Evolutionary conservation across 1,284 basidiomycete genomes (phyloP), one percentile per base, ranked within the genome.

Genomic region (Gymnopus androsaceus): DNA sequence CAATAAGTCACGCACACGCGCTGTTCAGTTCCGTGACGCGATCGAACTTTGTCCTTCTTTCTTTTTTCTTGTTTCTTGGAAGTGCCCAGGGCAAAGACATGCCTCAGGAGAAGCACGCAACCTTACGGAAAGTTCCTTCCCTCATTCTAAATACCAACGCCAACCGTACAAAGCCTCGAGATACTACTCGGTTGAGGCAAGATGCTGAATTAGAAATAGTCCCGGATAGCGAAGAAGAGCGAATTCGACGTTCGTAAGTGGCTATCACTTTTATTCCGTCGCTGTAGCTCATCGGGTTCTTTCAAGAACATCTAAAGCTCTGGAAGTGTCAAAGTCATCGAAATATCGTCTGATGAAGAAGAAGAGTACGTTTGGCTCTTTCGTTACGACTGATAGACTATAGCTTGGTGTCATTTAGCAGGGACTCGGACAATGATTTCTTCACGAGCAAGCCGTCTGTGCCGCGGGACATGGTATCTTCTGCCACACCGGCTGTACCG

Each of bases 211-310:
- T 11, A n/a, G 70, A 75, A 55, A 61, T 74, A 23, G 62, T 75
- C 23, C 72, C 75, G 30, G 75, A 77, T 56, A 76, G 73, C 55
- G 76, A 77, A 55, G 75, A 75, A 45, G 74, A 76, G 58, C 64
- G 68, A 44, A 14, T 0, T 37, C 38, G 14, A n/a, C 7, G n/a
- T 3, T 37, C 41, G 31, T 38, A 34, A 55, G 63, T 48, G 3
- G 49, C 33, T 1, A 28, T 31, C 11, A 25, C 4, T 40, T 25
- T n/a, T 17, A 37, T 8, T 30, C n/a, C 12, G 17, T 36, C 6
- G n/a, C 40, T 42, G 0, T 27, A 2, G 41, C 37, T 42, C 6
- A 19, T 17, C 41, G 8, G 15, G 28, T 31, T 40, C 31, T 28
- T 7, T 15, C n/a, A 27, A 23, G 5, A 38, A 30, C 23, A 6